Percentiles rank a stretch among this genome's conserved stretches.
Conservation (phyloP, 2,329 filamentous ascomycete genomes). For the Endothia cerciana region DNA sequence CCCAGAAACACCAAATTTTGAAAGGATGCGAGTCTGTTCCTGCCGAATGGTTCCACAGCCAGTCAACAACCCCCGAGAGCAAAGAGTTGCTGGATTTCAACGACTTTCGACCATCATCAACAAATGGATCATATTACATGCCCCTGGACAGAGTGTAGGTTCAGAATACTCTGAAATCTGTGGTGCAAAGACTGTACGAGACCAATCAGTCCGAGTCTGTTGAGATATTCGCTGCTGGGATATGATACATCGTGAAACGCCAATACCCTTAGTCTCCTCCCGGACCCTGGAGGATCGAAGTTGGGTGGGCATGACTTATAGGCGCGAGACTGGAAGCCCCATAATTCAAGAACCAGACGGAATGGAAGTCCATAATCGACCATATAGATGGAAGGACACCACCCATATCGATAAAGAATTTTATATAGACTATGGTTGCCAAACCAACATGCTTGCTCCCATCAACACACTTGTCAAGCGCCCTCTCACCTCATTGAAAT, state of each 20-base stretch:
- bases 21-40: not conserved
- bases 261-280: not conserved
- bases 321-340: too few relatives aligned
- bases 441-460: too few relatives aligned
- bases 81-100: not conserved
- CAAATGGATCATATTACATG: not conserved
- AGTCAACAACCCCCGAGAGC: not conserved
- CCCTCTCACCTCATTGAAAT: too few relatives aligned
- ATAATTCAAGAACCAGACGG: too few relatives aligned
- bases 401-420: too few relatives aligned
- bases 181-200: not conserved
- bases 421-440: too few relatives aligned
- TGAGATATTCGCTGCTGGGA: not conserved
- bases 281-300: too few relatives aligned
- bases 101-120: not conserved
- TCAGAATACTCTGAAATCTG: not conserved
- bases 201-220: not conserved
- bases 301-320: too few relatives aligned
- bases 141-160: not conserved
- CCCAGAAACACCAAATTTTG: not conserved
- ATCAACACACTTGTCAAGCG: too few relatives aligned
- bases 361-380: too few relatives aligned
- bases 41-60: not conserved
- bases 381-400: too few relatives aligned
- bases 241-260: not conserved